Evolutionary conservation across 805 yeast species (phyloP).

Genomic region (Nakazawaea sp.): DNA sequence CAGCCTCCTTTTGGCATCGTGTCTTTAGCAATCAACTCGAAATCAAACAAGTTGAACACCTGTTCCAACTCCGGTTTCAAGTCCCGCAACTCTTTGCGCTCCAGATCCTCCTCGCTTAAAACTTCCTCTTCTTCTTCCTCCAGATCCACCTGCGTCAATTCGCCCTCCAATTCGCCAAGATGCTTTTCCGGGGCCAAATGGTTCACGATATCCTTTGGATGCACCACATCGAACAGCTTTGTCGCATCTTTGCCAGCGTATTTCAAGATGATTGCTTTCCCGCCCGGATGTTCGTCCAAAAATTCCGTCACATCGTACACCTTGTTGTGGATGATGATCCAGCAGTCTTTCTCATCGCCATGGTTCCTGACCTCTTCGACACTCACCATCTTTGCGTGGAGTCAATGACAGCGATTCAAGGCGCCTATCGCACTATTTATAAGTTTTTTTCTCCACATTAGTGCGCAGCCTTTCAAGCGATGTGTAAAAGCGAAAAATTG

Average conservation of each 20-base stretch:
- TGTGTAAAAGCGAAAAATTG: neutral
- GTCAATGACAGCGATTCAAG: neutral
- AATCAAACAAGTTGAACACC: constrained; percentile 75
- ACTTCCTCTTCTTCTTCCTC: constrained; percentile 26
- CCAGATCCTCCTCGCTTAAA: constrained; percentile 26
- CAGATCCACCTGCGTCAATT: constrained; percentile 15
- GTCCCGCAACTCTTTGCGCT: constrained; percentile 30
- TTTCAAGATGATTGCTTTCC: constrained; percentile 33
- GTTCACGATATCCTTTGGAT: constrained; percentile 12
- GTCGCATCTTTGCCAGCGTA: constrained; percentile 49
- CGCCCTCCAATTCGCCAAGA: constrained; percentile 9
- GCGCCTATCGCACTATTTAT: neutral
- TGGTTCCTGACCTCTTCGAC: constrained; percentile 45
- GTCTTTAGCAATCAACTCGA: constrained; percentile 78
- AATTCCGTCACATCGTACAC: constrained; percentile 74
- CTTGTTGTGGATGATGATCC: constrained; percentile 78
- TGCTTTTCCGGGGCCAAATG: constrained; percentile 10
- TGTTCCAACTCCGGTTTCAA: constrained; percentile 61
- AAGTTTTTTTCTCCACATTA: neutral
- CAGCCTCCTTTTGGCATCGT: constrained; percentile 76
- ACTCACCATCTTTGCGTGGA: constrained; percentile 16
- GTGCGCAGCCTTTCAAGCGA: neutral
- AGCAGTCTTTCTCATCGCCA: constrained; percentile 55
- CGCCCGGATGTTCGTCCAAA: constrained; percentile 44
- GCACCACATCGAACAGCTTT: constrained; percentile 14